These are phyloP conservation scores for Parastagonospora avenae DNA, from an alignment of 2,329 filamentous ascomycete species.

Conservation along the genomic window DNA sequence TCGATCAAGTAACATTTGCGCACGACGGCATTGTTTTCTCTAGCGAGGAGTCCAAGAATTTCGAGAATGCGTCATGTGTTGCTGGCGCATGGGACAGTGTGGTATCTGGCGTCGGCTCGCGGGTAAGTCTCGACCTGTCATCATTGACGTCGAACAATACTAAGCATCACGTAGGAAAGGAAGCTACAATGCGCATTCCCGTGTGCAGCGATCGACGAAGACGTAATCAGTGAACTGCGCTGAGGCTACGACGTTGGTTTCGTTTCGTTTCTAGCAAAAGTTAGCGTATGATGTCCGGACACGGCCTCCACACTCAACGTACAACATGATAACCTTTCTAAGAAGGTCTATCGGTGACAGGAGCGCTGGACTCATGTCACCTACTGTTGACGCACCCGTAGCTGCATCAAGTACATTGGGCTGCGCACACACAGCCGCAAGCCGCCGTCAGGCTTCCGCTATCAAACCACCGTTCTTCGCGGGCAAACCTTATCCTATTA, in stretches of 20 bases:
- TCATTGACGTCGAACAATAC: background rate
- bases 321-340: too few relatives aligned
- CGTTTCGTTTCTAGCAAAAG: too few relatives aligned
- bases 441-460: too few relatives aligned
- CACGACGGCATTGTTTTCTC: slow-evolving; percentile 5
- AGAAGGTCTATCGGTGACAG: too few relatives aligned
- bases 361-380: too few relatives aligned
- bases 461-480: too few relatives aligned
- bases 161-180: slow-evolving; percentile 13
- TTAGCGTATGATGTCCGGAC: too few relatives aligned
- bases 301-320: too few relatives aligned
- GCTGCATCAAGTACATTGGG: too few relatives aligned
- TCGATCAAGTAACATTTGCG: slow-evolving; percentile 13
- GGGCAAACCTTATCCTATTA: too few relatives aligned
- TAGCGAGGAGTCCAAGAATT: slow-evolving; percentile 1
- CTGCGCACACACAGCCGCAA: too few relatives aligned
- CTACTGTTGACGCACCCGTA: too few relatives aligned
- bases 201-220: slow-evolving; percentile 10
- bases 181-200: slow-evolving; percentile 19
- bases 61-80: slow-evolving; percentile 9
- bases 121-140: slow-evolving; percentile 5
- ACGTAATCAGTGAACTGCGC: slow-evolving; percentile 3
- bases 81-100: slow-evolving; percentile 9
- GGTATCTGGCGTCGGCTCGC: slow-evolving; percentile 1
- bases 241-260: background rate